Evolutionary conservation across 1,139 yeast species (phyloP), one percentile per base, ranked within the genome.

Genomic region (Magnusiomyces magnusii): DNA sequence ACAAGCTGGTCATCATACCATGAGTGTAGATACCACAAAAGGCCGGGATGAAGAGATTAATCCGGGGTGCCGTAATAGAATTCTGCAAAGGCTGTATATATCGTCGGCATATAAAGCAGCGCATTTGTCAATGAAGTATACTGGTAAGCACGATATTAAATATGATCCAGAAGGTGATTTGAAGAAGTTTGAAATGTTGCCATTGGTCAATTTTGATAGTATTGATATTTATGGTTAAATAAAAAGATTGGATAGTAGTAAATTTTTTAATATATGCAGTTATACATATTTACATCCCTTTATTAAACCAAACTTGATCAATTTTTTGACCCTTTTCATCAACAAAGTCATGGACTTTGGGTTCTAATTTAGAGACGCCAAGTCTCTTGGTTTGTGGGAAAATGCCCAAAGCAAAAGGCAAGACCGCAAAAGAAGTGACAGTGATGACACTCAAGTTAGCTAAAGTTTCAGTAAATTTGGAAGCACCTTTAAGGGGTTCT

Each of bases 331-430:
- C 96, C 23, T 83, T 71, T 59, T 78, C 77, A 67, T 86, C 86
- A 68, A 80, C 84, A 69, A 86, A 76, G 47, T 76, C 78, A 17
- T 78, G 80, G 71, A 92, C 82, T 62, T 82, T 75, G 2, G 77
- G 74, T 71, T 92, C 98, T 63, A 93, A 78, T 56, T 78, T 76
- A 19, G 73, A 62, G 7, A 85, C 86, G 27, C 78, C 72, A 62
- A 92, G 78, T 36, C 75, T 76, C 68, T 89, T 84, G 69, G 87
- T 82, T 73, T 92, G 97, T 3, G 99, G 99, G 82, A 93, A 93
- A 2, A 91, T 87, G 1, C 92, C 99, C 69, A 93, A 78, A 0
- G 99, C 98, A 76, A 93, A 89, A 15, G 99, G 99, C 66, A 93
- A 79, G 0, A 86, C 98, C 36, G 83, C 84, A 67, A 93, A 85